Evolutionary conservation across 2,329 filamentous ascomycete genomes (phyloP).

Genomic region (Leptographium radiaticola): DNA sequence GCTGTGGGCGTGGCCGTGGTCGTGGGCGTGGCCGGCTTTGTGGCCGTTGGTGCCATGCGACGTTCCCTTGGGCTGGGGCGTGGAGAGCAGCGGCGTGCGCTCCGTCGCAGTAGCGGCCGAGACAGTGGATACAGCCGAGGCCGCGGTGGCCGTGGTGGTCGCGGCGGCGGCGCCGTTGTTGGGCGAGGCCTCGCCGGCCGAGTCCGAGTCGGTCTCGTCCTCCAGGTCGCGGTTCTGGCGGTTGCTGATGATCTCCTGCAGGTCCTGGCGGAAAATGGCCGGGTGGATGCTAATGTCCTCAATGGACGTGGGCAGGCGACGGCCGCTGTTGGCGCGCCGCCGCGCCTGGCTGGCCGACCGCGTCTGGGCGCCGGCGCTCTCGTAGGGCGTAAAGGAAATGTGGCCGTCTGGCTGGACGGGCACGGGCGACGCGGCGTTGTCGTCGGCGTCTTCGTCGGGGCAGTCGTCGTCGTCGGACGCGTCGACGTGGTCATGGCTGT

Average conservation of each 20-base stretch:
- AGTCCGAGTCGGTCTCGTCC: slow-evolving; percentile 30
- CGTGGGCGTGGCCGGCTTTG: slow-evolving; percentile 14
- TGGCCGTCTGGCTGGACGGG: slow-evolving; percentile 13
- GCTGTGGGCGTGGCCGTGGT: slow-evolving; percentile 13
- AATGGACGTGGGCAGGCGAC: slow-evolving; percentile 49
- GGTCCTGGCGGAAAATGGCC: slow-evolving; percentile 79
- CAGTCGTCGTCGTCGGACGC: slow-evolving; percentile 31
- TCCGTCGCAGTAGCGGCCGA: slow-evolving; percentile 18
- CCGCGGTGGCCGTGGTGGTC: too few species aligned
- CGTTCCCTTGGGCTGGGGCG: slow-evolving; percentile 13
- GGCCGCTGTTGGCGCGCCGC: slow-evolving; percentile 32
- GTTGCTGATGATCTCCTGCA: slow-evolving; percentile 66
- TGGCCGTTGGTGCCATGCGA: slow-evolving; percentile 12
- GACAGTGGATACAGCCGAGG: not conserved
- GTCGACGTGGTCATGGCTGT: slow-evolving; percentile 16
- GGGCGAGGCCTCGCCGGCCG: slow-evolving; percentile 18
- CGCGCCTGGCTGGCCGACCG: slow-evolving; percentile 18
- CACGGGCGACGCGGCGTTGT: not conserved
- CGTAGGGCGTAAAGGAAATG: slow-evolving; percentile 25
- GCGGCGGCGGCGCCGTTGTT: not conserved
- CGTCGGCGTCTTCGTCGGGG: slow-evolving; percentile 37
- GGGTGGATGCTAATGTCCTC: slow-evolving; percentile 75
- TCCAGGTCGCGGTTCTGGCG: slow-evolving; percentile 46
- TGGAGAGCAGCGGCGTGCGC: slow-evolving; percentile 23
- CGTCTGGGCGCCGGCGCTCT: not conserved